These are phyloP conservation scores for Nannochloropsis salina DNA, from an alignment of 108 stramenopile species.

Conservation along the genomic window DNA sequence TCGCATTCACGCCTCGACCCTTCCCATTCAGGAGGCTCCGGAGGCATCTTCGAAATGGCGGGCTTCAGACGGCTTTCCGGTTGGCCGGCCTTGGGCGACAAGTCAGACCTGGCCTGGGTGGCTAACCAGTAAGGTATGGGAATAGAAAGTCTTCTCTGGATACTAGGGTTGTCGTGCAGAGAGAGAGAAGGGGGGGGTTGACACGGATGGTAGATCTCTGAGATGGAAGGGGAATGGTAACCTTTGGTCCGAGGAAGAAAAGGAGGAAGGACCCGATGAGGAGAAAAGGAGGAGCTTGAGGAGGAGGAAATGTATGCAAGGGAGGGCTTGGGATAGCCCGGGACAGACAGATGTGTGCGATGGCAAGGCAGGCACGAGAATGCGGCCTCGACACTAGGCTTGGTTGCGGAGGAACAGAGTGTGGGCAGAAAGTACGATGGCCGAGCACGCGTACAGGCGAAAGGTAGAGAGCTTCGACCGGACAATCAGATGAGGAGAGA, in stretches of 20 bases:
- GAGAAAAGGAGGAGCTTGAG: neutral
- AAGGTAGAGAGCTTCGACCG: no score
- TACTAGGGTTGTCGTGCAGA: no score
- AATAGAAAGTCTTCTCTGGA: no score
- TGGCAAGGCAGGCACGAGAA: neutral
- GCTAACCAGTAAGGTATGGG: no score
- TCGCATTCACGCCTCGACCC: no score
- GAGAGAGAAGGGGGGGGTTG: neutral
- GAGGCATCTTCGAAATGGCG: constrained; percentile 48
- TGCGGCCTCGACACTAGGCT: no score
- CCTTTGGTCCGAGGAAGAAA: neutral
- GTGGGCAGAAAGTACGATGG: neutral
- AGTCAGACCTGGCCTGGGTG: no score
- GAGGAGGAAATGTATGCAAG: neutral
- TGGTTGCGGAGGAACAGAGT: neutral
- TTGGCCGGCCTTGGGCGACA: no score
- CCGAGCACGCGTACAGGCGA: constrained; percentile 57
- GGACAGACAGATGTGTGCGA: neutral
- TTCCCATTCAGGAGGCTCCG: constrained; percentile 23
- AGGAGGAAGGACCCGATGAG: neutral
- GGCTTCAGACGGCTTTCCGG: constrained; percentile 22
- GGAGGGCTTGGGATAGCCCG: neutral
- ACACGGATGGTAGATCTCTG: no score
- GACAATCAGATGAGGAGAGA: no score
- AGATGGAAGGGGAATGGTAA: neutral